Base-by-base conservation (phyloP, 2,329 filamentous ascomycete genomes). In the Trichoderma citrinoviride region DNA sequence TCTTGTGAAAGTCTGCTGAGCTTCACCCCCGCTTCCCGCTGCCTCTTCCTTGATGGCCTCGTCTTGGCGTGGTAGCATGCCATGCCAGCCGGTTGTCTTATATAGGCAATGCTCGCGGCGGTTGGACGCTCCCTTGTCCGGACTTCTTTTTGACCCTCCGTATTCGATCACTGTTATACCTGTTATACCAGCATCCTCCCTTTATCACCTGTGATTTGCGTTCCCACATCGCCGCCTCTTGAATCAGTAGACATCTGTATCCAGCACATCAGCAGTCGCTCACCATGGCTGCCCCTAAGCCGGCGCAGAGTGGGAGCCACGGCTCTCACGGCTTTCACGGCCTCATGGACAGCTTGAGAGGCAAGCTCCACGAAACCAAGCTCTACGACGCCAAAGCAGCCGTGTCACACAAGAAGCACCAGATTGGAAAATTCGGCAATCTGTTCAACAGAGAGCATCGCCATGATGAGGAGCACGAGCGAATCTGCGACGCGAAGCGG, bases 401-500 rank as follows among this genome's bases (percentile, higher is more conserved):
- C 46, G 72, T 89, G 40, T 81, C 81, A 60, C 82, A 89, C 71
- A 83, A 85, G 71, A 89, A 88, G 62, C 74, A 88, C 68, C 80
- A 87, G 66, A 81, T 89, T 70, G 87, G 87, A 61, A 89, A 89
- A 73, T 77, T 89, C 56, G 83, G 77, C 46, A 89, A 89, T 69
- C 69, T 89, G 84, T 85, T 97, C 79, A 98, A 97, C 73, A 82
- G 85, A 25, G 91, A 96, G 68, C 94, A 98, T 76, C 90, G 94
- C 62, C 94, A 97, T 74, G 94, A 97, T 74, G 94, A 98, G 77
- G 90, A 90, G 70, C 93, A 98, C 75, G 95, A 98, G 75, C 83
- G 94, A 76, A 82, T 77, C 10, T 94, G 91, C 49, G 94, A 98
- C 74, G 85, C 84, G 14, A 97, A 97, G 79, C 86, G 95, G 65